Conservation (phyloP, 1,284 basidiomycete species). For the Naganishia liquefaciens region DNA sequence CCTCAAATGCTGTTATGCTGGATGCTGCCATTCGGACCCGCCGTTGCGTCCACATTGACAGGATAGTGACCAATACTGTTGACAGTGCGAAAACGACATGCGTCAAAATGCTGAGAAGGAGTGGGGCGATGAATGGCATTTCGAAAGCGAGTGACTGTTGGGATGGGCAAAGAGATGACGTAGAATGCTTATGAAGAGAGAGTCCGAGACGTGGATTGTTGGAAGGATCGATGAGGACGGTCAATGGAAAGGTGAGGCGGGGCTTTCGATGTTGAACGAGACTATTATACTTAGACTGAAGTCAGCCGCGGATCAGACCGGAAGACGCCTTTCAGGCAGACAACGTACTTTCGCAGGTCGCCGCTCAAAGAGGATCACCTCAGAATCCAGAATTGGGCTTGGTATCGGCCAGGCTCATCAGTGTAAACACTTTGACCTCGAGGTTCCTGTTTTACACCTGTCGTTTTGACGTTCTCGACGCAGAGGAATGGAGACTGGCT, state of each 20-base stretch:
- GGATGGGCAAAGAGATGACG: not conserved
- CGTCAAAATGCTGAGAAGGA: conserved; percentile 29
- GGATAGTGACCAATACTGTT: conserved; percentile 22
- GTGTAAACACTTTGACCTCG: no score
- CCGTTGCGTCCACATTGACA: conserved; percentile 33
- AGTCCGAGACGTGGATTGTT: no score
- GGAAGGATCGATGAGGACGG: no score
- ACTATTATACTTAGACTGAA: no score
- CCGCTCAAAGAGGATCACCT: no score
- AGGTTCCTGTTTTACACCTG: conserved; percentile 2
- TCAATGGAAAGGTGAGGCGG: no score
- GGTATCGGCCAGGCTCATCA: no score
- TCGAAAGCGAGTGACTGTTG: not conserved
- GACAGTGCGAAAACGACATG: conserved; percentile 29
- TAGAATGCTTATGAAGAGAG: not conserved
- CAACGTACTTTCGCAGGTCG: not conserved
- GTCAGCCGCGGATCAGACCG: no score
- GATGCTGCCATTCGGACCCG: conserved; percentile 29
- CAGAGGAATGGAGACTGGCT: not conserved
- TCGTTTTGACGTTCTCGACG: not conserved
- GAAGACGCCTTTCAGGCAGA: not conserved
- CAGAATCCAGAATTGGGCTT: no score
- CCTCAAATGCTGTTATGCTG: conserved; percentile 14
- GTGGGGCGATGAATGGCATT: conserved; percentile 28
- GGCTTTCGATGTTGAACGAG: no score